Evolutionary conservation across 1,139 yeast species (phyloP), one percentile per base, ranked within the genome.

Genomic region (Dujonia santamariae): DNA sequence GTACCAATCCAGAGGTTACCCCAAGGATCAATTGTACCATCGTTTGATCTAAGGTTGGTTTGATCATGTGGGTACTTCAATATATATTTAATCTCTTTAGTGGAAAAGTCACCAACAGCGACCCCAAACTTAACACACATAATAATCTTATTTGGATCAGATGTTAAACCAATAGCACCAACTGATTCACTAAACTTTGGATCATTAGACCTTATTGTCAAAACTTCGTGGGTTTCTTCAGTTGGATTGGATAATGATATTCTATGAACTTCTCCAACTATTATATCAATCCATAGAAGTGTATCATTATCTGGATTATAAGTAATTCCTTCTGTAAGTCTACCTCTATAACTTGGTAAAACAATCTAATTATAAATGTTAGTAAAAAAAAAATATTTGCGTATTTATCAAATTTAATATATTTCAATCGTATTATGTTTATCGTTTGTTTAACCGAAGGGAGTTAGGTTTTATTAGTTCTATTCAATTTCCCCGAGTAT

Each of bases 1-100:
- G 84, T 67, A 2, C 92, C 92, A 35, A 82, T 70, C 75, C 84
- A 80, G 36, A 83, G 67, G 43, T 78, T 68, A 0, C 92, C 90
- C 56, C 76, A 64, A 1, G 83, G 81, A 36, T 82, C 84, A 31
- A 83, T 69, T 32, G 76, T 73, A 0, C 90, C 92, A 50, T 84
- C 94, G 47, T 84, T 84, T 14, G 88, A 78, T 48, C 94, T 66
- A 47, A 80, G 43, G 17, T 55, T 54, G 13, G 38, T 40, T 2
- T 52, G 59, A 19, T 48, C 47, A 32, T 54, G 46, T 3, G 81
- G 75, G 48, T 72, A 82, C 31, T 58, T 48, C 28, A 66, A 54
- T 26, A 75, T 51, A 42, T 68, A 69, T 27, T 63, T 58, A 53
- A 80, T 67, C 19, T 56, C 42, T 2, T 59, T 51, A 3, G 72